Base-by-base conservation (phyloP, 371 early-diverging fungal species). In the Apophysomyces ossiformis region DNA sequence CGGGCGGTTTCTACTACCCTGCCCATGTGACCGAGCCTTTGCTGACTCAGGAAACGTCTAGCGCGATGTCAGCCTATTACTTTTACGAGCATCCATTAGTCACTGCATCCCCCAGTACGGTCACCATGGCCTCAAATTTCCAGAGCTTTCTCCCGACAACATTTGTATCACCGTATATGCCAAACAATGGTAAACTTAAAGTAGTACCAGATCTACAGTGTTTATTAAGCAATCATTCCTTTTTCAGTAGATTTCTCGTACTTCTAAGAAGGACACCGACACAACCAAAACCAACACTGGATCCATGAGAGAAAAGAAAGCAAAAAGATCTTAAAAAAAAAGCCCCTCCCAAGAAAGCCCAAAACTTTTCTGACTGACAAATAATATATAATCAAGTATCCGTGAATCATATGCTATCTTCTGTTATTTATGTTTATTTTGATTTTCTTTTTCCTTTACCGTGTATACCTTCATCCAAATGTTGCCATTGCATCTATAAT, bases 101-200 rank as follows among this genome's bases (percentile, higher is more conserved):
- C 54, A 50, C 54, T 9, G 54, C 54, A 9, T 18, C 54, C 9
- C 35, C 54, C 21, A 50, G 18, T 9, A 50, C 54, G 6, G 54
- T 21, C 21, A 21, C 54, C n/a, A n/a, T 26, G 21, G 21, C 16
- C 54, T 9, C 54, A 50, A 21, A 16, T n/a, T 32, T 50, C 11
- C 54, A 16, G 9, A 7, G 21, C 7, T 50, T 50, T 50, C 54
- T 50, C 21, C 54, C 54, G 21, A 50, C 54, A 50, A 50, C 54
- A 50, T 50, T 50, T 50, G 54, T 50, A 50, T 21, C 54, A 50
- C 54, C n/a, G 11, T 50, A 50, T 50, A 50, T 50, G 54, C 54
- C 16, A 50, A 50, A 16, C 54, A 50, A 21, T 50, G 54, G 54
- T 50, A 50, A 47, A 21, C n/a, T n/a, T 5, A 50, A 16, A 50